Conservation (phyloP, 1,284 basidiomycete genomes). For the Dichomitus squalens region DNA sequence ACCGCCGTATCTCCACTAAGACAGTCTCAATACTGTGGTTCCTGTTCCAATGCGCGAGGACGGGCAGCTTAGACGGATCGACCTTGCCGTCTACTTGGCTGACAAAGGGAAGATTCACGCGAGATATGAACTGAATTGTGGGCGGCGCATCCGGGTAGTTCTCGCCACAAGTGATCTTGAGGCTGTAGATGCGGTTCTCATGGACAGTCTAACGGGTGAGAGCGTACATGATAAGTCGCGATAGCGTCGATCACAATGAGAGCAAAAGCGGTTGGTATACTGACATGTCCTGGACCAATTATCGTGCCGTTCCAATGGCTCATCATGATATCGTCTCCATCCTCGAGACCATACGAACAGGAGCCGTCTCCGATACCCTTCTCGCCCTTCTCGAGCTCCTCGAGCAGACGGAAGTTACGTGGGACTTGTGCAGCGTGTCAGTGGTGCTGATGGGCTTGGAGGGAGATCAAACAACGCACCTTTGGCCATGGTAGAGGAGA, state of each 20-base stretch:
- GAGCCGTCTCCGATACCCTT: constrained; percentile 99
- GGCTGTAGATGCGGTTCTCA: constrained; percentile 97
- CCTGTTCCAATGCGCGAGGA: constrained; percentile 76
- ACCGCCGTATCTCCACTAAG: constrained; percentile 91
- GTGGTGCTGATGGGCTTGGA: not conserved
- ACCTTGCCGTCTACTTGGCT: constrained; percentile 77
- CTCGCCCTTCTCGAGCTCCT: constrained; percentile 99
- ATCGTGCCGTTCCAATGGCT: constrained; percentile 99
- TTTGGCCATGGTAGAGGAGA: constrained; percentile 55
- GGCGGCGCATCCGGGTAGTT: constrained; percentile 85
- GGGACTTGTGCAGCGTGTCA: constrained; percentile 64
- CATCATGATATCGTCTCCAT: constrained; percentile 95
- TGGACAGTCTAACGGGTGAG: constrained; percentile 75
- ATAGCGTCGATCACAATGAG: constrained; percentile 21
- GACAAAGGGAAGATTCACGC: constrained; percentile 97
- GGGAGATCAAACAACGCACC: constrained; percentile 35
- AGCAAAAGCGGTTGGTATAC: constrained; percentile 32
- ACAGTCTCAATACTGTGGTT: constrained; percentile 83
- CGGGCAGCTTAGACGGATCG: constrained; percentile 67
- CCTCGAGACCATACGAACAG: constrained; percentile 93
- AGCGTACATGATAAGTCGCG: constrained; percentile 11
- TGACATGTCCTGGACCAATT: constrained; percentile 94
- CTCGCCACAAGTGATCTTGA: constrained; percentile 88
- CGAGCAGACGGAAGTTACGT: constrained; percentile 93
- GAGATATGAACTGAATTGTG: constrained; percentile 82